Conservation (phyloP, 1,284 basidiomycete species). For the Cryptococcus jaspeensis region DNA sequence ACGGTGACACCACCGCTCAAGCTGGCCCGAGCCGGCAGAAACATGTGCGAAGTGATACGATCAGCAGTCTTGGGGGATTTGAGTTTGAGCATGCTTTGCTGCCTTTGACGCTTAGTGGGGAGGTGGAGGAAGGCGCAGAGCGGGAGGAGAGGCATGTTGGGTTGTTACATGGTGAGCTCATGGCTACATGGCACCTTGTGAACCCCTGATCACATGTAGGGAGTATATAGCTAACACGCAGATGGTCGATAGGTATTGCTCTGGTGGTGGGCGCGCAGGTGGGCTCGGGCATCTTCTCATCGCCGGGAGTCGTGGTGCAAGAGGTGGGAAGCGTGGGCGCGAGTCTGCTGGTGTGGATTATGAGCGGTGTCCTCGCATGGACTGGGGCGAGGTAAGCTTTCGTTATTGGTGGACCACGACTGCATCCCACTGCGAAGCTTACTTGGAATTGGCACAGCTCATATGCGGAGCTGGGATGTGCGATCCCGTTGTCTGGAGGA, state of each 20-base stretch:
- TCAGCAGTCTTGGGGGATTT: slow-evolving; percentile 61
- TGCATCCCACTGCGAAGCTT: background rate
- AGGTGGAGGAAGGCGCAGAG: slow-evolving; percentile 59
- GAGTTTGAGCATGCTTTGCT: slow-evolving; percentile 74
- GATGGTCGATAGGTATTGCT: slow-evolving; percentile 64
- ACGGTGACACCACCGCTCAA: slow-evolving; percentile 6
- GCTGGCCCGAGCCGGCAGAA: background rate
- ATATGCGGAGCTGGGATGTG: slow-evolving; percentile 72
- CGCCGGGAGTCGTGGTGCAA: slow-evolving; percentile 84
- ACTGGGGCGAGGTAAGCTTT: slow-evolving; percentile 66
- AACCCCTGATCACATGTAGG: background rate
- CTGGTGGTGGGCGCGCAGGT: slow-evolving; percentile 82
- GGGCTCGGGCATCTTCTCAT: slow-evolving; percentile 90
- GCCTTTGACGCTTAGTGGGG: slow-evolving; percentile 71
- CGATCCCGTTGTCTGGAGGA: slow-evolving; percentile 67
- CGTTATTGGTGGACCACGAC: no score
- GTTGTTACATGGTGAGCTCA: slow-evolving; percentile 66
- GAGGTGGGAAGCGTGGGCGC: slow-evolving; percentile 83
- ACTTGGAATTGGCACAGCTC: slow-evolving; percentile 57
- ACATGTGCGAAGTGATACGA: slow-evolving; percentile 58
- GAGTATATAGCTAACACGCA: background rate
- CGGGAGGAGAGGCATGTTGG: slow-evolving; percentile 66
- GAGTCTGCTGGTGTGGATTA: slow-evolving; percentile 74
- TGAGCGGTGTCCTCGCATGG: slow-evolving; percentile 80
- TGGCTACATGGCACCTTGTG: background rate